phyloP scores from a whole-genome alignment of 2,329 filamentous ascomycete species.

The Leptographium galeiforme region DNA sequence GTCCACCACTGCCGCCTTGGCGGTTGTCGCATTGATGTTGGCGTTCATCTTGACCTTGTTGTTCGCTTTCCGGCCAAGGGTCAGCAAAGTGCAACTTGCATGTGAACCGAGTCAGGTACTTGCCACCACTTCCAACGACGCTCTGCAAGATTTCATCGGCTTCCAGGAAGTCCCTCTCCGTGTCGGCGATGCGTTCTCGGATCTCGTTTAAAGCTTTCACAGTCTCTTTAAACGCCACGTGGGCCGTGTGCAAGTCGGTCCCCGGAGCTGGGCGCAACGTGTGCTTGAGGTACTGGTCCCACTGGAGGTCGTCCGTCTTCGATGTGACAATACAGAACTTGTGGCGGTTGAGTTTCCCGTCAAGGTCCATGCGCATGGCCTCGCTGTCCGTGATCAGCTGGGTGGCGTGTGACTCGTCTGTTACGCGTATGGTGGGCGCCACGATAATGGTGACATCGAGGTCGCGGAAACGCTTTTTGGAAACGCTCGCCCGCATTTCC shows the following conservation, averaged over 20 bases:
- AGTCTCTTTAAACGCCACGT: neutral
- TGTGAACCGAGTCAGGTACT: no score
- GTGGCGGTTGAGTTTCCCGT: constrained; percentile 14
- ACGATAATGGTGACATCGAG: constrained; percentile 18
- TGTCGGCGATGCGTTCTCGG: neutral
- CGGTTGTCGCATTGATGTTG: no score
- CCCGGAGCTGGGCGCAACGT: neutral
- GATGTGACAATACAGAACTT: constrained; percentile 16
- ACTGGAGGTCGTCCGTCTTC: constrained; percentile 17
- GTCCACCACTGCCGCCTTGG: neutral
- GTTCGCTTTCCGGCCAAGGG: no score
- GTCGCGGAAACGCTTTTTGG: constrained; percentile 8
- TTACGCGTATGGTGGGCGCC: constrained; percentile 13
- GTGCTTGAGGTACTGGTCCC: constrained; percentile 1
- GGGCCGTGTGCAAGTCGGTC: neutral
- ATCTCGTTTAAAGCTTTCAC: neutral
- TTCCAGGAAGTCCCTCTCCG: neutral
- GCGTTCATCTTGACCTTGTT: no score
- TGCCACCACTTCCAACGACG: neutral
- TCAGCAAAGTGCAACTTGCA: no score
- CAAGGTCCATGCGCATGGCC: constrained; percentile 15
- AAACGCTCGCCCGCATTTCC: constrained; percentile 14
- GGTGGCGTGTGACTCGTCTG: constrained; percentile 14
- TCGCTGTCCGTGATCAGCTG: constrained; percentile 16
- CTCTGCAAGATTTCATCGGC: neutral